Evolutionary conservation across 768 basidiomycete species (phyloP).

Genomic region (Boletus vinaceobasis): DNA sequence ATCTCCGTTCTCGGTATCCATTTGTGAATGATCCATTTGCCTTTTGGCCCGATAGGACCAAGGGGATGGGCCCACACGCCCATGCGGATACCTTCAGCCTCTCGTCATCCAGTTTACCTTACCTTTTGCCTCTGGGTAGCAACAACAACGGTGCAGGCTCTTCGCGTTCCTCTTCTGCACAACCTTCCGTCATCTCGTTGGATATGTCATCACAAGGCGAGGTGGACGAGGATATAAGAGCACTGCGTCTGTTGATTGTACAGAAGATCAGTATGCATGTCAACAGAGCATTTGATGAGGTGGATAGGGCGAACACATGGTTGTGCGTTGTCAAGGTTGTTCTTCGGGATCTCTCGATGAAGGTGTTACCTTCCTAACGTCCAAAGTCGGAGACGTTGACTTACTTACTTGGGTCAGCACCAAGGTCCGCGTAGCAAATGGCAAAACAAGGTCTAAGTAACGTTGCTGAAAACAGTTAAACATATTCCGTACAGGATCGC

Average conservation of each 20-base stretch:
- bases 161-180: conserved; percentile 27
- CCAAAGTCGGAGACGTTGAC: too few relatives aligned
- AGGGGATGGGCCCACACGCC: not conserved
- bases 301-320: conserved; percentile 59
- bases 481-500: too few relatives aligned
- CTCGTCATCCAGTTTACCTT: conserved; percentile 15
- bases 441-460: too few relatives aligned
- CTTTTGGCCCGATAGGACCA: conserved; percentile 12
- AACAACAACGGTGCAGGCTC: conserved; percentile 8
- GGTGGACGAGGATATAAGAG: conserved; percentile 62
- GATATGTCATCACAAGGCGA: conserved; percentile 48
- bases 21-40: conserved; percentile 20
- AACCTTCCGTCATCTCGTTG: conserved; percentile 43
- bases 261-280: conserved; percentile 61
- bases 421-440: too few relatives aligned
- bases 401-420: too few relatives aligned
- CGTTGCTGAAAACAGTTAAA: too few relatives aligned
- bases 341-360: conserved; percentile 48
- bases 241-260: conserved; percentile 58
- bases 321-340: conserved; percentile 62
- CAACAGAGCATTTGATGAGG: conserved; percentile 56
- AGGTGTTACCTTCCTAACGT: conserved; percentile 4
- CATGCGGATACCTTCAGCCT: not conserved
- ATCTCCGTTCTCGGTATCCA: conserved; percentile 36
- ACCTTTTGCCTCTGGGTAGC: conserved; percentile 19